These are phyloP conservation scores for Phytophthora pseudosyringae DNA, from an alignment of 352 stramenopile species.

Conservation along the genomic window DNA sequence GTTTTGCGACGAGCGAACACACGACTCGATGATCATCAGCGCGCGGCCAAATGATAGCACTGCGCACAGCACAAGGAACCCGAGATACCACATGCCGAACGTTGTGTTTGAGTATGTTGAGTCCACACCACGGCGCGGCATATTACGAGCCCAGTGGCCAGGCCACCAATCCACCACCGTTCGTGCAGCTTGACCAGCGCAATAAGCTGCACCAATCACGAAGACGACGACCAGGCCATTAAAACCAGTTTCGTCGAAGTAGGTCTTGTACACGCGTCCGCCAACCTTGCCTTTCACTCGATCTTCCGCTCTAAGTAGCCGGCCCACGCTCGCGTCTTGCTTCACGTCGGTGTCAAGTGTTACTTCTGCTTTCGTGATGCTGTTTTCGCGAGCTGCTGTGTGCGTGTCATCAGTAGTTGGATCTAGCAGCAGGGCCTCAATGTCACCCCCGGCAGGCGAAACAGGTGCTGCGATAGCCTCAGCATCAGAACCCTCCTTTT, in stretches of 20 bases:
- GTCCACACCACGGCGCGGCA: conserved; percentile 29
- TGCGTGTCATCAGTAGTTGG: too few species aligned
- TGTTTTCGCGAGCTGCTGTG: too few species aligned
- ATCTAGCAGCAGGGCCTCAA: too few species aligned
- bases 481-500: too few species aligned
- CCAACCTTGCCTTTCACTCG: conserved; percentile 38
- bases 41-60: conserved; percentile 27
- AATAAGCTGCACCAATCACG: conserved; percentile 13
- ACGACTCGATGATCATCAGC: conserved; percentile 39
- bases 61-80: conserved; percentile 32
- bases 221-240: conserved; percentile 27
- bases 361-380: too few species aligned
- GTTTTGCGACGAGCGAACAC: conserved; percentile 31
- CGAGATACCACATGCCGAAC: conserved; percentile 46
- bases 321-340: neutral
- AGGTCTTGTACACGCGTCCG: conserved; percentile 28
- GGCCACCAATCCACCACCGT: conserved; percentile 46
- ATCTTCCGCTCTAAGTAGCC: conserved; percentile 36
- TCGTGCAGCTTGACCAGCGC: conserved; percentile 25
- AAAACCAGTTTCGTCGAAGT: conserved; percentile 40
- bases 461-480: too few species aligned
- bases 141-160: conserved; percentile 44
- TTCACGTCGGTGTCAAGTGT: too few species aligned
- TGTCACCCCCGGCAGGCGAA: neutral
- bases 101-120: conserved; percentile 44